Evolutionary conservation across 1,139 yeast genomes (phyloP).

Genomic region (Saccharomycopsis hybrid): DNA sequence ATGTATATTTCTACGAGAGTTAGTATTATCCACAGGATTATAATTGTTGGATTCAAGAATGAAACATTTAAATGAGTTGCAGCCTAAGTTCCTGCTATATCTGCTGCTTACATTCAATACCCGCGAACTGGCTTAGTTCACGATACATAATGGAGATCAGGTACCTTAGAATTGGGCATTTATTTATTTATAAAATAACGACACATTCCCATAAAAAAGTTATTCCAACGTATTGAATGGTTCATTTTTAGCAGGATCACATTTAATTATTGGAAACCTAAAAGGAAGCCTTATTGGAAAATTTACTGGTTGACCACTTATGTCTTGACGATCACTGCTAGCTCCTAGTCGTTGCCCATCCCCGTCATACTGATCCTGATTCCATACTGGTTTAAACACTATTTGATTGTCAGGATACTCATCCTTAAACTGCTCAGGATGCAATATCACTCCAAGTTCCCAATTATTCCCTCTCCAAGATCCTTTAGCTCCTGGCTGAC

Average conservation of each 20-base stretch:
- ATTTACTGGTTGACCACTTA: background rate
- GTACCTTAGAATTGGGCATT: background rate
- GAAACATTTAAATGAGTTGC: background rate
- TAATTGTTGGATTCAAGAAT: background rate
- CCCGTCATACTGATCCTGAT: conserved; percentile 1
- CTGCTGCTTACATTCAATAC: background rate
- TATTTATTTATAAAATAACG: background rate
- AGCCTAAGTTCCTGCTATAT: background rate
- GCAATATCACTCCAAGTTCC: conserved; percentile 18
- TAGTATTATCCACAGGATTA: background rate
- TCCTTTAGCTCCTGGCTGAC: conserved; percentile 10
- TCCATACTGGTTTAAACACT: conserved; percentile 17
- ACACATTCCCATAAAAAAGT: background rate
- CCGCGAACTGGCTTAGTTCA: background rate
- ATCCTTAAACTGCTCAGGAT: conserved; percentile 15
- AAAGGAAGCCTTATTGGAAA: conserved; percentile 18
- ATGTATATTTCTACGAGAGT: no score
- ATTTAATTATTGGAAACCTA: conserved; percentile 13
- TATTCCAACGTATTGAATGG: background rate
- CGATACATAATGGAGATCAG: background rate
- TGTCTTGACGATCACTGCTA: background rate
- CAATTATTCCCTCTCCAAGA: conserved; percentile 15
- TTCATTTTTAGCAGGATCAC: background rate
- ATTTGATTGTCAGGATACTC: background rate
- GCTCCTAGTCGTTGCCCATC: background rate